phyloP scores from a whole-genome alignment of 805 yeast species.

The Metschnikowia sp. region DNA sequence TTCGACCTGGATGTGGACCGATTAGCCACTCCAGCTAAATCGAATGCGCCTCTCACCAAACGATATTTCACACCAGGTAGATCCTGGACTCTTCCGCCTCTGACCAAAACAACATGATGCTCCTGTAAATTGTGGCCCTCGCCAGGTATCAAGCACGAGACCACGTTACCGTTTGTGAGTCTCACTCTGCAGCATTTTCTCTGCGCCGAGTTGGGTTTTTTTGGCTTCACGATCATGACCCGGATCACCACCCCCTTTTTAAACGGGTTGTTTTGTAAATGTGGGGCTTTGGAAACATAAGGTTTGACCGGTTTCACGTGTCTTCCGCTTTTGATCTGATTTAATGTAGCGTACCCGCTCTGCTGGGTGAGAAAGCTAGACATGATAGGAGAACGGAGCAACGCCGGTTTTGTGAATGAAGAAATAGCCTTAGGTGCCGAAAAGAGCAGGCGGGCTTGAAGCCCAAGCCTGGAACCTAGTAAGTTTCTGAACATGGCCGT shows the following conservation, averaged over 20 bases:
- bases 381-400: background rate
- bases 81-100: constrained; percentile 99
- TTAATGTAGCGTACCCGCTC: constrained; percentile 64
- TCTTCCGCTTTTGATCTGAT: constrained; percentile 71
- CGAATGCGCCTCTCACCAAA: constrained; percentile 88
- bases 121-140: constrained; percentile 99
- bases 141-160: constrained; percentile 94
- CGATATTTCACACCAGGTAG: constrained; percentile 97
- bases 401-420: constrained; percentile 3
- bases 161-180: constrained; percentile 81
- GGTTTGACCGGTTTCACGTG: constrained; percentile 49
- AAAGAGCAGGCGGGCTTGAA: constrained; percentile 3
- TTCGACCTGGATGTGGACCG: constrained; percentile 86
- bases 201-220: constrained; percentile 97
- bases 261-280: constrained; percentile 78
- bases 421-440: constrained; percentile 3
- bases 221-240: constrained; percentile 94
- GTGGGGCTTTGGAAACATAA: constrained; percentile 64
- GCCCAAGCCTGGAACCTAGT: constrained; percentile 9
- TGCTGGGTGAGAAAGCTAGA: constrained; percentile 22
- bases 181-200: constrained; percentile 96
- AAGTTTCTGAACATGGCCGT: constrained; percentile 15
- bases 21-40: constrained; percentile 91
- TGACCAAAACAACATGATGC: constrained; percentile 89
- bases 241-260: constrained; percentile 90